Conservation (phyloP, 2,329 filamentous ascomycete genomes). For the Gaeumannomyces tritici region DNA sequence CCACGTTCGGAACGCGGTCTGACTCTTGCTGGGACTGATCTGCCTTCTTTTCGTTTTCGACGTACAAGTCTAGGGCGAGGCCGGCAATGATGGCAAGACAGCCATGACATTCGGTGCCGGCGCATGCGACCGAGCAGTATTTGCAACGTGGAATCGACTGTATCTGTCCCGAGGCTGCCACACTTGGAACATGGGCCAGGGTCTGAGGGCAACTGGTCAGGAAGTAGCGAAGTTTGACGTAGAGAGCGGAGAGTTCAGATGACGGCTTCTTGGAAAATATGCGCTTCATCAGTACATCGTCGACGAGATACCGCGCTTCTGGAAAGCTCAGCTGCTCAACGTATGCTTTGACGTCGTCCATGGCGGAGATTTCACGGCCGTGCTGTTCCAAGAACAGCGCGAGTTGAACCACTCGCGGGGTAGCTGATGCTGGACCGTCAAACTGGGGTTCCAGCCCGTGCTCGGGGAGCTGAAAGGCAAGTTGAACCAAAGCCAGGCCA, state of each 20-base stretch:
- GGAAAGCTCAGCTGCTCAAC: constrained; percentile 28
- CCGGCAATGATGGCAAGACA: constrained; percentile 12
- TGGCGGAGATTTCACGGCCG: constrained; percentile 21
- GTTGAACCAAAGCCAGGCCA: constrained; percentile 20
- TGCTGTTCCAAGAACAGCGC: constrained; percentile 22
- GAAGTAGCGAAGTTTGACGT: constrained; percentile 33
- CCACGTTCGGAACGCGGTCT: constrained; percentile 19
- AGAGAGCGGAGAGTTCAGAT: not conserved
- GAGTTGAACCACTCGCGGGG: constrained; percentile 20
- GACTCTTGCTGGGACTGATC: not conserved
- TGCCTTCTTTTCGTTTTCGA: constrained; percentile 1
- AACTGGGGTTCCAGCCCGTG: constrained; percentile 8
- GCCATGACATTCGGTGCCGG: constrained; percentile 5
- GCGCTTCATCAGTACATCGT: constrained; percentile 11
- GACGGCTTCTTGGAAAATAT: not conserved
- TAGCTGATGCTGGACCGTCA: constrained; percentile 4
- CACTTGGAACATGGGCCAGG: constrained; percentile 2
- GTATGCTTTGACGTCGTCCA: constrained; percentile 37
- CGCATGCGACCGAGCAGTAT: constrained; percentile 7
- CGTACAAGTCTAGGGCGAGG: constrained; percentile 12
- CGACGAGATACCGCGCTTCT: constrained; percentile 29
- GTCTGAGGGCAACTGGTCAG: constrained; percentile 27
- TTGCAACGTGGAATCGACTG: constrained; percentile 10
- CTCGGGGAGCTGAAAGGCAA: constrained; percentile 17
- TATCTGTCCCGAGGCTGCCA: not conserved